Evolutionary conservation across 148 eudicot species (phyloP).

Genomic region (Vaccinium myrtillus): DNA sequence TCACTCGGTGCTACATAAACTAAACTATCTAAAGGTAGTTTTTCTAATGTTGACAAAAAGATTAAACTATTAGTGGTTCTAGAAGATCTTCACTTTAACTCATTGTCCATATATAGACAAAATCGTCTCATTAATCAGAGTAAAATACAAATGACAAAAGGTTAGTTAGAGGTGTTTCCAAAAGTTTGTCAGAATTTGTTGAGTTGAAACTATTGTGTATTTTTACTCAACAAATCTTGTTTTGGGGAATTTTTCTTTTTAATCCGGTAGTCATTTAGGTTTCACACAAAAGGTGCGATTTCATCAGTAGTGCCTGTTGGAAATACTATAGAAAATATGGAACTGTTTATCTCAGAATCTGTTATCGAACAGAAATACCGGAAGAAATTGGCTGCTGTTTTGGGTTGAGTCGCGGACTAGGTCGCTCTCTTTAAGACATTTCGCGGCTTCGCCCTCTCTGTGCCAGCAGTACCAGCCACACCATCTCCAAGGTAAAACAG

Average conservation of each 20-base stretch:
- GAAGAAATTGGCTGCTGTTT: no score
- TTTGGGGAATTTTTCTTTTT: neutral
- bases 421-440: no score
- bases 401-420: no score
- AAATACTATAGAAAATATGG: no score
- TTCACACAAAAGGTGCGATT: neutral
- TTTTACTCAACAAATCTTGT: neutral
- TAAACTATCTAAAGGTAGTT: no score
- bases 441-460: no score
- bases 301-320: neutral
- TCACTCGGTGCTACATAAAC: neutral
- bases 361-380: no score
- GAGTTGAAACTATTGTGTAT: neutral
- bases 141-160: neutral
- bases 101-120: neutral
- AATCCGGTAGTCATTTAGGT: neutral
- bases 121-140: neutral
- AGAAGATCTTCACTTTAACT: neutral
- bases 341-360: no score
- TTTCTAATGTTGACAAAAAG: neutral
- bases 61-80: neutral
- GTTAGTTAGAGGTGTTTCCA: neutral
- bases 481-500: no score
- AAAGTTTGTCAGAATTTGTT: neutral
- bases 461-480: no score